phyloP scores from a whole-genome alignment of 768 basidiomycete genomes.

The Mycena albidolilacea region DNA sequence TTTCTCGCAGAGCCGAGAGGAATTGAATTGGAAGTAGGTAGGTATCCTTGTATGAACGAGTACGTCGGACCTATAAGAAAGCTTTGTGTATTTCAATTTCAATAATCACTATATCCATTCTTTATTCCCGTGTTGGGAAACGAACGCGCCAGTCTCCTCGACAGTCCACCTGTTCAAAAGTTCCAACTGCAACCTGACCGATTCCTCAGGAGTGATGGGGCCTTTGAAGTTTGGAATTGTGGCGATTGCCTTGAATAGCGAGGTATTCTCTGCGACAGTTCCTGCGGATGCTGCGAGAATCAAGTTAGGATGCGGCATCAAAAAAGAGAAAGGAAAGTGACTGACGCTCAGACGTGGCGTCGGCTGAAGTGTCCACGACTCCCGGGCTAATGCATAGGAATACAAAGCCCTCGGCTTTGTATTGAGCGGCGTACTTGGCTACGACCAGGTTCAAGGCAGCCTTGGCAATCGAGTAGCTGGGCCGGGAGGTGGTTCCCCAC shows the following conservation, averaged over 20 bases:
- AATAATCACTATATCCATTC: constrained; percentile 21
- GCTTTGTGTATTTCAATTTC: too few relatives aligned
- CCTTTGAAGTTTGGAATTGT: constrained; percentile 22
- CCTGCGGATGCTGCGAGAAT: not conserved
- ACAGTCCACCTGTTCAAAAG: constrained; percentile 20
- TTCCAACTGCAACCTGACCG: constrained; percentile 26
- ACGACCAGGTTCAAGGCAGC: constrained; percentile 39
- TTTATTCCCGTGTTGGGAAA: constrained; percentile 35
- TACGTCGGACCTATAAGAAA: too few relatives aligned
- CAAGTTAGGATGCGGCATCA: too few relatives aligned
- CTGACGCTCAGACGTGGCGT: not conserved
- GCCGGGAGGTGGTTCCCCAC: constrained; percentile 19
- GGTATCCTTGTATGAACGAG: too few relatives aligned
- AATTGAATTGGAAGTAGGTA: too few relatives aligned
- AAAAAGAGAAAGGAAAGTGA: not conserved
- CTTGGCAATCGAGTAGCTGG: constrained; percentile 54
- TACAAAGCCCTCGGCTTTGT: constrained; percentile 50
- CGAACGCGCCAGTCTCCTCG: constrained; percentile 24
- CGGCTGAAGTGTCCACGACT: constrained; percentile 45
- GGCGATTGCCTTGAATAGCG: not conserved
- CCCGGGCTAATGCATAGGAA: constrained; percentile 57
- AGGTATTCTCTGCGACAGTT: not conserved
- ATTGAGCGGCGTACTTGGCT: constrained; percentile 51
- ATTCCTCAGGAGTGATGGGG: constrained; percentile 14
- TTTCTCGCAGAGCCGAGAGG: too few relatives aligned